Evolutionary conservation across 768 basidiomycete species (phyloP).

Genomic region (Leccinum incarnatum): DNA sequence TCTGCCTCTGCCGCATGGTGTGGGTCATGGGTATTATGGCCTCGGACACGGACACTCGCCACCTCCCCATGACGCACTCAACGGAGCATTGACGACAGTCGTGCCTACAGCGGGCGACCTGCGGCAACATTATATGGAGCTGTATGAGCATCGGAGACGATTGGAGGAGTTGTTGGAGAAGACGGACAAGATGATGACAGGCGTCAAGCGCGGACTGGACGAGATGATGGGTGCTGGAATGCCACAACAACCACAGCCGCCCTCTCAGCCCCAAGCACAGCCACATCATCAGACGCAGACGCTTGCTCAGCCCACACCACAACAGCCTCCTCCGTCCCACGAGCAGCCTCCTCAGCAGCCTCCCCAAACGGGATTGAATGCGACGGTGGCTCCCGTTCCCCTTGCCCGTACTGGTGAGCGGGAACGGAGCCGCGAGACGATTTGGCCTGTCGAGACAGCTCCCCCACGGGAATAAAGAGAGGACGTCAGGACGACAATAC

Average conservation of each 20-base stretch:
- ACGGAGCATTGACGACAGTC: slow-evolving; percentile 22
- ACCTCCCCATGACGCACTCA: slow-evolving; percentile 32
- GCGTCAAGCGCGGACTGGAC: slow-evolving; percentile 71
- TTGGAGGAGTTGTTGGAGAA: slow-evolving; percentile 73
- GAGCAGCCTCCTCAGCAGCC: slow-evolving; percentile 27
- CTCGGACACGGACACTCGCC: slow-evolving; percentile 39
- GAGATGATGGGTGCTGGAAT: slow-evolving; percentile 52
- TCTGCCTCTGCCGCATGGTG: slow-evolving; percentile 38
- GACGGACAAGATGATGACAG: slow-evolving; percentile 71
- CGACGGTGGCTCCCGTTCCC: slow-evolving; percentile 19
- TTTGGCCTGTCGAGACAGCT: slow-evolving; percentile 31
- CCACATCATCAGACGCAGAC: slow-evolving; percentile 23
- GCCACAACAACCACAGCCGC: slow-evolving; percentile 26
- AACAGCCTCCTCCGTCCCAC: slow-evolving; percentile 24
- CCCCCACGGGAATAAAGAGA: slow-evolving; percentile 28
- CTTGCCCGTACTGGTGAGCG: slow-evolving; percentile 26
- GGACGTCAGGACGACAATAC: slow-evolving; percentile 14
- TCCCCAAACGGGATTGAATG: slow-evolving; percentile 13
- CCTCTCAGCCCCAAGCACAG: slow-evolving; percentile 21
- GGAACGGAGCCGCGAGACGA: slow-evolving; percentile 27
- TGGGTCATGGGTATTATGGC: slow-evolving; percentile 36
- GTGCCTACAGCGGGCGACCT: slow-evolving; percentile 58
- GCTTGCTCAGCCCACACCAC: slow-evolving; percentile 23
- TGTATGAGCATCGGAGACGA: slow-evolving; percentile 59
- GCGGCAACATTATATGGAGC: slow-evolving; percentile 66